Evolutionary conservation across 306 rosid genomes (phyloP).

Genomic region (Dalbergia cultrata): DNA sequence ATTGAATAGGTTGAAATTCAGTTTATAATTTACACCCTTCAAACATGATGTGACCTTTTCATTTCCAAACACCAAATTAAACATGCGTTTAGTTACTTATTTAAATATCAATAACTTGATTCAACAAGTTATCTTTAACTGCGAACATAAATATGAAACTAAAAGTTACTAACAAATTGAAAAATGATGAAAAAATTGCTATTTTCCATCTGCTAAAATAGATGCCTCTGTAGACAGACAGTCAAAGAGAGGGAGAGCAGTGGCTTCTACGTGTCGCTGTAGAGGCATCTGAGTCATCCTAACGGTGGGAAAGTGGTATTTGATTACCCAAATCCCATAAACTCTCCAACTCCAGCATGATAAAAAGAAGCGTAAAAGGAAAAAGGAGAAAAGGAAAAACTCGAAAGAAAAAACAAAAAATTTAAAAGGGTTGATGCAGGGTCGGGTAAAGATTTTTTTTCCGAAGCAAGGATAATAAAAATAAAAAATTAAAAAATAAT

Average conservation of each 20-base stretch:
- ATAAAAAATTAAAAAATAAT: too few relatives aligned
- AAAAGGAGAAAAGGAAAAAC: too few relatives aligned
- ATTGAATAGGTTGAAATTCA: too few relatives aligned
- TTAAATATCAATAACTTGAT: background rate
- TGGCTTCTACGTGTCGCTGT: conserved; percentile 42
- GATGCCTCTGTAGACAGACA: background rate
- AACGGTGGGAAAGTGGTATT: conserved; percentile 11
- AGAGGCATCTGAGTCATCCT: conserved; percentile 51
- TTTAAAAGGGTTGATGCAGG: too few relatives aligned
- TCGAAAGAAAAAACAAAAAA: too few relatives aligned
- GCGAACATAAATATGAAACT: background rate
- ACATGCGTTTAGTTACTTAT: background rate
- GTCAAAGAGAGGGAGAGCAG: conserved; percentile 12
- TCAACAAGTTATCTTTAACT: background rate
- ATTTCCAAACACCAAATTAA: too few relatives aligned
- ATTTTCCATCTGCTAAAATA: conserved; percentile 2
- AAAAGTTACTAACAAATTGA: background rate
- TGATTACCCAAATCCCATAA: background rate
- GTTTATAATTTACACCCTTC: background rate
- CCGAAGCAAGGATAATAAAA: too few relatives aligned
- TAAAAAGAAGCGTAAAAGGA: background rate
- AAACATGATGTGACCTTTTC: background rate
- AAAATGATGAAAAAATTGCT: background rate
- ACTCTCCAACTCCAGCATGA: conserved; percentile 34
- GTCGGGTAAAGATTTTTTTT: too few relatives aligned